Conservation (phyloP, 257 asterid genomes). For the Ligustrum vulgare region DNA sequence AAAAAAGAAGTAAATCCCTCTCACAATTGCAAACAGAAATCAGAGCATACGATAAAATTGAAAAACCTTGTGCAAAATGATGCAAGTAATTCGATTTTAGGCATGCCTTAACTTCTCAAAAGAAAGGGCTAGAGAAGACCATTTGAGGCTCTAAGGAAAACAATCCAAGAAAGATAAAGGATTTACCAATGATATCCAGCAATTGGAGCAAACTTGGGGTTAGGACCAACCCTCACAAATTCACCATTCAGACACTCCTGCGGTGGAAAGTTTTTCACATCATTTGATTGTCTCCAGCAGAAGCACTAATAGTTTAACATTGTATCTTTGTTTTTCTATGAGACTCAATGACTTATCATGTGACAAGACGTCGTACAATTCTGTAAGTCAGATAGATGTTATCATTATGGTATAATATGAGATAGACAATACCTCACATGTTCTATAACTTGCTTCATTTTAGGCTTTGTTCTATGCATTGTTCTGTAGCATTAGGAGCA, state of each 20-base stretch:
- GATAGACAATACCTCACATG: background rate
- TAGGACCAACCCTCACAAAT: conserved; percentile 95
- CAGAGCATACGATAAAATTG: conserved; percentile 1
- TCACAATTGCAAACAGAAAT: background rate
- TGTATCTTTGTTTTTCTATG: background rate
- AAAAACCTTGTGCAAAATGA: conserved; percentile 9
- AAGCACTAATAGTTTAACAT: background rate
- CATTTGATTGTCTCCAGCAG: background rate
- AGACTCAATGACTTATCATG: background rate
- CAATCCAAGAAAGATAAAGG: background rate
- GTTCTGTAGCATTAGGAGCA: background rate
- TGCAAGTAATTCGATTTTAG: background rate
- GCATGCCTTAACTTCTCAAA: background rate
- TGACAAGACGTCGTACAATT: background rate
- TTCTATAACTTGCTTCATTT: background rate
- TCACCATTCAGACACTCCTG: conserved; percentile 97
- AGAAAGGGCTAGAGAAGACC: background rate
- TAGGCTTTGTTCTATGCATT: background rate
- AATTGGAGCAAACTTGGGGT: conserved; percentile 86
- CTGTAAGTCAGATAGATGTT: background rate
- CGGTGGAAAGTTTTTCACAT: conserved; percentile 8
- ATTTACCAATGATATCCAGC: conserved; percentile 95
- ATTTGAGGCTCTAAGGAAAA: conserved; percentile 3
- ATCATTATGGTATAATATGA: background rate
- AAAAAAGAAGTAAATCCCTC: conserved; percentile 9